Conservation (phyloP, 129 eudicot genomes). For the Lactuca saligna region DNA sequence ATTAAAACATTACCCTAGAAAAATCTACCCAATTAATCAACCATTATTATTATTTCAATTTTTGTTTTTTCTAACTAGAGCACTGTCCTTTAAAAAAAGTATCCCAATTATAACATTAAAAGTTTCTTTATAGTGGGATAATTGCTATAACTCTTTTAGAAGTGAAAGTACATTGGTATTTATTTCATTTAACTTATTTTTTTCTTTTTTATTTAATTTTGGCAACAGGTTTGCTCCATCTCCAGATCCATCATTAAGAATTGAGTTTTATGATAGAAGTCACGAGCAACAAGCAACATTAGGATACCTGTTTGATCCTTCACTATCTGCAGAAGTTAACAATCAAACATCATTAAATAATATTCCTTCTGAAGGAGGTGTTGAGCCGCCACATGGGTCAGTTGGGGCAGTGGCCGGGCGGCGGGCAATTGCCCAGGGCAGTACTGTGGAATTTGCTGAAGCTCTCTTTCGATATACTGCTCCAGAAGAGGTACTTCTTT, state of each 20-base stretch:
- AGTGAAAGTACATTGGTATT: too few relatives aligned
- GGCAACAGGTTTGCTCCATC: conserved; percentile 61
- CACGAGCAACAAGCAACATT: conserved; percentile 57
- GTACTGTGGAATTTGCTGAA: conserved; percentile 56
- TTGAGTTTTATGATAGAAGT: conserved; percentile 61
- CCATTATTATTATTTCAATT: too few relatives aligned
- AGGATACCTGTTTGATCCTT: conserved; percentile 49
- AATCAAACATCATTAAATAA: conserved; percentile 7
- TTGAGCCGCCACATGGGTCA: conserved; percentile 79
- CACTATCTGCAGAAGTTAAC: conserved; percentile 33
- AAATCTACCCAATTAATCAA: too few relatives aligned
- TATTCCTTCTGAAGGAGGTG: conserved; percentile 10
- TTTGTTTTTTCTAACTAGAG: too few relatives aligned
- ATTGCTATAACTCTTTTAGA: too few relatives aligned
- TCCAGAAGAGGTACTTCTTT: conserved; percentile 56
- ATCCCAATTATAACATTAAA: too few relatives aligned
- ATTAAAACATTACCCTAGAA: too few relatives aligned
- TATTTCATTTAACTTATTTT: not conserved
- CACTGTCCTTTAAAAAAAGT: too few relatives aligned
- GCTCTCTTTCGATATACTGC: conserved; percentile 72
- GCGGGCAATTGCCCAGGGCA: conserved; percentile 70
- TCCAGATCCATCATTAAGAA: conserved; percentile 58
- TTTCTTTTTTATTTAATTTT: not conserved
- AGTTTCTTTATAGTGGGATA: too few relatives aligned
- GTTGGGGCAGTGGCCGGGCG: conserved; percentile 75